These are phyloP conservation scores for Rhizophlyctis rosea DNA, from an alignment of 192 early-diverging fungal species.

Conservation along the genomic window DNA sequence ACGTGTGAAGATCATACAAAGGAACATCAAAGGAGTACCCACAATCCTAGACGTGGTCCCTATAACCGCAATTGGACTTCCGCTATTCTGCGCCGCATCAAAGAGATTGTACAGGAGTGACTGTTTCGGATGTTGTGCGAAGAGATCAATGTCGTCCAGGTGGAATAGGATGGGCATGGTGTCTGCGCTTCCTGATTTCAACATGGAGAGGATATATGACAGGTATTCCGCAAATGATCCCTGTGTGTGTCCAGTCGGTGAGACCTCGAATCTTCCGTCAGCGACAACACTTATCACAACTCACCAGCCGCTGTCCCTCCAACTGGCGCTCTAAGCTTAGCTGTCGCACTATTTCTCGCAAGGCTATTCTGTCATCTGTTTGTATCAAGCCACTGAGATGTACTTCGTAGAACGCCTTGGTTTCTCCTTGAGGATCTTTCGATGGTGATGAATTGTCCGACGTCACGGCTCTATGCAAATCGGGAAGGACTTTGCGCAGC, in stretches of 20 bases:
- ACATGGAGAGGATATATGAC: constrained; percentile 56
- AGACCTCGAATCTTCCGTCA: constrained; percentile 3
- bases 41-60: constrained; percentile 70
- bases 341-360: constrained; percentile 81
- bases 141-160: constrained; percentile 91
- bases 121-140: constrained; percentile 91
- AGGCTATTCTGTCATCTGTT: constrained; percentile 74
- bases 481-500: constrained; percentile 40
- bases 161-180: constrained; percentile 76
- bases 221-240: constrained; percentile 73
- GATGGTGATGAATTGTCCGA: neutral
- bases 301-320: constrained; percentile 23
- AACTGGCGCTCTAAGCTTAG: constrained; percentile 57
- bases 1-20: neutral
- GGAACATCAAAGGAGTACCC: neutral
- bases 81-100: constrained; percentile 80
- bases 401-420: constrained; percentile 57
- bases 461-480: constrained; percentile 18
- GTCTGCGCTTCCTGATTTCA: constrained; percentile 52
- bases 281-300: neutral
- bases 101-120: constrained; percentile 91
- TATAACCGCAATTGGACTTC: constrained; percentile 82
- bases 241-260: no score
- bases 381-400: constrained; percentile 73
- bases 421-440: neutral